phyloP scores from a whole-genome alignment of 2,329 filamentous ascomycete species.

The Colletotrichum cordylinicola region DNA sequence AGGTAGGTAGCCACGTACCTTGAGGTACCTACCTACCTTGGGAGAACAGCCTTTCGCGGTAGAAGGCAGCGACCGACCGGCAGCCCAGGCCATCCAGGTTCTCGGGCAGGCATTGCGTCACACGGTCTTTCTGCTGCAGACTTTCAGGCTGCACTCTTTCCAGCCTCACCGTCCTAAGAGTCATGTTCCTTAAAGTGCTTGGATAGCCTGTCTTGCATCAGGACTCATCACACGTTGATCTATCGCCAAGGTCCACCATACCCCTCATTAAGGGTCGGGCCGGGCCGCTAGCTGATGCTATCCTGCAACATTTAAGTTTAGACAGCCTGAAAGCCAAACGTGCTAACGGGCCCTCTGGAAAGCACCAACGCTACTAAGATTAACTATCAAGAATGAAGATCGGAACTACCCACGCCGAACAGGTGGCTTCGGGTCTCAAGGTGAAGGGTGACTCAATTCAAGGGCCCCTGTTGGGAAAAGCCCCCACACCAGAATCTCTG shows the following conservation, averaged over 20 bases:
- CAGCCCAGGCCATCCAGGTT: background rate
- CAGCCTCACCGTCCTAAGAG: background rate
- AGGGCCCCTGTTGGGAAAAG: background rate
- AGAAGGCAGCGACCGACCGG: background rate
- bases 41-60: background rate
- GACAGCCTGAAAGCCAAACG: background rate
- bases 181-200: background rate
- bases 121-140: background rate
- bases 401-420: too few relatives aligned
- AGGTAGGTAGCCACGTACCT: too few relatives aligned
- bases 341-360: too few relatives aligned
- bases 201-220: background rate
- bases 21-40: background rate
- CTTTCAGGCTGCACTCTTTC: background rate
- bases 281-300: background rate
- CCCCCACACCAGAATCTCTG: background rate
- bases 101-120: background rate
- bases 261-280: background rate
- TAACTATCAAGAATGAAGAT: too few relatives aligned
- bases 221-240: background rate
- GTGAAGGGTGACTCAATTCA: too few relatives aligned
- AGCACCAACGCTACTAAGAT: too few relatives aligned
- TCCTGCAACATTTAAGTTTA: fast-evolving
- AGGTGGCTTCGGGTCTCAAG: too few relatives aligned
- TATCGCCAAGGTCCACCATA: background rate